Conservation (phyloP, 1,139 yeast species). For the Yarrowia galli region DNA sequence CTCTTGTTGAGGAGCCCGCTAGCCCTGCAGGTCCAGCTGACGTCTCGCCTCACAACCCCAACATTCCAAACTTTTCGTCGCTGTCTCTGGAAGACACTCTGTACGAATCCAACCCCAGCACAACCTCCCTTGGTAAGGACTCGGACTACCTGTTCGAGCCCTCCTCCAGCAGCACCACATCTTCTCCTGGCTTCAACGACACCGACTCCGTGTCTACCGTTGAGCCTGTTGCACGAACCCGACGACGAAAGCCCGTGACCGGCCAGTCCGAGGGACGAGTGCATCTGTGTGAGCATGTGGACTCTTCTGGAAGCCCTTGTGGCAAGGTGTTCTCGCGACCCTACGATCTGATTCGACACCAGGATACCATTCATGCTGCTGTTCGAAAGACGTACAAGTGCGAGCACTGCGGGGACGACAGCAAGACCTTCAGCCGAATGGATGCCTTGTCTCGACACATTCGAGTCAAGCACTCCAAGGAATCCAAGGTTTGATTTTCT, state of each 20-base stretch:
- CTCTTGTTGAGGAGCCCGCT: constrained; percentile 12
- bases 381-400: constrained; percentile 88
- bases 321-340: constrained; percentile 89
- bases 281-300: constrained; percentile 27
- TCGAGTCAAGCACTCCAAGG: constrained; percentile 72
- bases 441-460: constrained; percentile 95
- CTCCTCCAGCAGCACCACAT: constrained; percentile 25
- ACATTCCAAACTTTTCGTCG: constrained; percentile 18
- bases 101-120: constrained; percentile 30
- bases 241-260: constrained; percentile 28
- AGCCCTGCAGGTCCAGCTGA: constrained; percentile 7
- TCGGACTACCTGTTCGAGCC: constrained; percentile 37
- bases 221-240: constrained; percentile 25
- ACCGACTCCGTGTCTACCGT: constrained; percentile 22
- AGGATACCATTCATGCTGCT: constrained; percentile 92
- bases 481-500: constrained; percentile 34
- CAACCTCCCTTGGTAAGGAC: constrained; percentile 23
- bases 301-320: constrained; percentile 58
- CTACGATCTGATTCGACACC: constrained; percentile 92
- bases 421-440: constrained; percentile 89
- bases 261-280: constrained; percentile 14
- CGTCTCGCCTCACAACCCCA: constrained; percentile 26
- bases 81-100: constrained; percentile 37
- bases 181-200: constrained; percentile 30
- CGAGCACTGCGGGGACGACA: constrained; percentile 74